phyloP scores from a whole-genome alignment of 768 basidiomycete species.

The Lactarius akahatsu region DNA sequence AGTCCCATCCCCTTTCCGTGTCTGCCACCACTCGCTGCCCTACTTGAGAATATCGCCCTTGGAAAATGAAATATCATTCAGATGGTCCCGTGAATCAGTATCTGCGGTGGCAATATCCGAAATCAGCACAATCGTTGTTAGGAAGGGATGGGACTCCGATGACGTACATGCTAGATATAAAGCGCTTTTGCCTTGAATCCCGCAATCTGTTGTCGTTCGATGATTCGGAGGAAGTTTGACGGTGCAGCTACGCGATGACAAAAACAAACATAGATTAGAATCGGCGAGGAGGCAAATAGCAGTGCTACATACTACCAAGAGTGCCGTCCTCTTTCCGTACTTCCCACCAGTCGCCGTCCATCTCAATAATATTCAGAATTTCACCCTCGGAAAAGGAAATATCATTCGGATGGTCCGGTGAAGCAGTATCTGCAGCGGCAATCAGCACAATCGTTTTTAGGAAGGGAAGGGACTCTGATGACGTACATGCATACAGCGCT shows the following conservation, averaged over 20 bases:
- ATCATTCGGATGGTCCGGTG: slow-evolving; percentile 92
- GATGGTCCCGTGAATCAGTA: too few relatives aligned
- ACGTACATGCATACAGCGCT: slow-evolving; percentile 81
- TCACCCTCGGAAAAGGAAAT: slow-evolving; percentile 93
- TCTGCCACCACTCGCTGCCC: slow-evolving; percentile 93
- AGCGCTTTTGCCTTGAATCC: slow-evolving; percentile 81
- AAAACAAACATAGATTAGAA: neutral
- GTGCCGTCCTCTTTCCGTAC: slow-evolving; percentile 75
- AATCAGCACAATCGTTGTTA: neutral
- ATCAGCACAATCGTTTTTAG: neutral
- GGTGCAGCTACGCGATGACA: slow-evolving; percentile 58
- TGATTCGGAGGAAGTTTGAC: slow-evolving; percentile 52
- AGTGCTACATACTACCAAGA: slow-evolving; percentile 65
- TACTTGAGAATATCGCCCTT: slow-evolving; percentile 95
- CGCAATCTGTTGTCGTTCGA: too few relatives aligned
- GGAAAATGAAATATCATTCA: slow-evolving; percentile 86
- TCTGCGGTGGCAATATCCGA: slow-evolving; percentile 58
- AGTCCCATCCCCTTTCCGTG: slow-evolving; percentile 71
- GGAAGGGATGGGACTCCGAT: slow-evolving; percentile 6
- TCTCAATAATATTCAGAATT: slow-evolving; percentile 88
- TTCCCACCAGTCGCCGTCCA: slow-evolving; percentile 93
- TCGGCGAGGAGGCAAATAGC: slow-evolving; percentile 2
- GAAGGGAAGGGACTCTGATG: slow-evolving; percentile 6
- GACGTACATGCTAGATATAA: slow-evolving; percentile 64
- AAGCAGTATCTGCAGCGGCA: slow-evolving; percentile 70